Evolutionary conservation across 75 land plant species (phyloP), one percentile per base, ranked within the genome.

Genomic region (Picea sitchensis): DNA sequence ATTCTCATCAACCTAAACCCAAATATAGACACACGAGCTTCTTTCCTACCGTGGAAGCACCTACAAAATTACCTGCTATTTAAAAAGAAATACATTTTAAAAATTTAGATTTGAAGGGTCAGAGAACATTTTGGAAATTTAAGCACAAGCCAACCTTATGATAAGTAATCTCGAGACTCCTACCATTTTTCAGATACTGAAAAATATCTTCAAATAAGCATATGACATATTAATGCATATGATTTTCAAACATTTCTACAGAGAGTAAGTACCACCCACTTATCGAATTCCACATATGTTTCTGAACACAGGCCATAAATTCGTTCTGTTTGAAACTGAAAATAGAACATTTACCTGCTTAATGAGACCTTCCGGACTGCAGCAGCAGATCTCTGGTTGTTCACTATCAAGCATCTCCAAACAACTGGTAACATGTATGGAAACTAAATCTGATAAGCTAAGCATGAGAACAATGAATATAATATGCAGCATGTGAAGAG

Each of bases 371-470:
- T 87, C 88, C 21, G 88, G 88, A 58, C 88, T 87, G 78, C 86
- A 87, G 51, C 13, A 57, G 60, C 61, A 80, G 31, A 31, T 47
- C 51, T 78, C 44, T 15, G 88, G 83, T 18, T 78, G 87, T 77
- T 87, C 88, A 18, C 63, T 65, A 64, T 87, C 88, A 58, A 75
- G n/a, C 88, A 84, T 87, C 63, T 87, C 88, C 36, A 87, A 65
- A 69, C 88, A 87, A 75, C 83, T 85, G 64, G 26, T 63, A 60
- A 44, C 36, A 79, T 41, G 56, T 54, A 69, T 14, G 47, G 41
- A 61, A 23, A 77, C 78, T 51, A n/a, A 81, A 77, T 34, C 77
- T 72, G 15, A 15, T 51, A 73, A 20, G 13, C 32, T 12, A 69
- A 57, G 15, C 4, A 30, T 31, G 44, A 51, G 56, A 51, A 51